phyloP scores from a whole-genome alignment of 1,139 yeast genomes.

The Suhomyces taliae region DNA sequence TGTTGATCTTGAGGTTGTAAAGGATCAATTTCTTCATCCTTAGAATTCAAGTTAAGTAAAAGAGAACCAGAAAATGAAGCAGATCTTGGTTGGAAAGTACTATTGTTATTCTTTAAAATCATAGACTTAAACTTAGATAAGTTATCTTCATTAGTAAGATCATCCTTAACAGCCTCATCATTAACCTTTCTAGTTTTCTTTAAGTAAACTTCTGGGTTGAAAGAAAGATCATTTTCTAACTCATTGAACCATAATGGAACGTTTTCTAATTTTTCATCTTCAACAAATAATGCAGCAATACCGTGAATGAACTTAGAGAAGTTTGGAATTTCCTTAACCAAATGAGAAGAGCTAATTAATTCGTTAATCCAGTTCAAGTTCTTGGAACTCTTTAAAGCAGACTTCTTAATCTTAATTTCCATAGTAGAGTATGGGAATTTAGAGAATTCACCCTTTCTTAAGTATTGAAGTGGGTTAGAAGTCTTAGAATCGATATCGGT shows the following conservation, averaged over 20 bases:
- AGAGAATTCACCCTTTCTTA: slow-evolving; percentile 82
- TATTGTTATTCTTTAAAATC: slow-evolving; percentile 35
- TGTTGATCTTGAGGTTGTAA: slow-evolving; percentile 1
- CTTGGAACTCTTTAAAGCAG: slow-evolving; percentile 40
- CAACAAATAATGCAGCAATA: slow-evolving; percentile 81
- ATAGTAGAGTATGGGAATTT: slow-evolving; percentile 90
- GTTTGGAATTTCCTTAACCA: slow-evolving; percentile 88
- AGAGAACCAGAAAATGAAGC: slow-evolving; percentile 46
- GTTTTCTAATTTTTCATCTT: slow-evolving; percentile 85
- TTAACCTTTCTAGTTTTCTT: slow-evolving; percentile 53
- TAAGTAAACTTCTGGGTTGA: slow-evolving; percentile 19
- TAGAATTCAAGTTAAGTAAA: slow-evolving; percentile 17
- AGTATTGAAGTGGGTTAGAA: slow-evolving; percentile 64
- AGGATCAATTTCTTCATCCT: slow-evolving; percentile 10
- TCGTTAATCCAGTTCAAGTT: slow-evolving; percentile 83
- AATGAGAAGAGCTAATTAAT: slow-evolving; percentile 67
- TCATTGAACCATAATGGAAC: slow-evolving; percentile 96
- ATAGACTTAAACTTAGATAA: slow-evolving; percentile 46
- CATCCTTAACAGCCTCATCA: slow-evolving; percentile 72
- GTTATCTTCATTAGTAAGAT: slow-evolving; percentile 51
- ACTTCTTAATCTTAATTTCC: slow-evolving; percentile 77
- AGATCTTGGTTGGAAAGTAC: slow-evolving; percentile 36
- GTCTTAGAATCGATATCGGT: slow-evolving; percentile 80
- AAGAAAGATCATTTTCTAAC: slow-evolving; percentile 52
- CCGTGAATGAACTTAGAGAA: slow-evolving; percentile 91